A percentile compares a stretch with the other conserved stretches of the same genome.
Evolutionary conservation across 148 eudicot species (phyloP).

Genomic region (Dianthus caryophyllus): DNA sequence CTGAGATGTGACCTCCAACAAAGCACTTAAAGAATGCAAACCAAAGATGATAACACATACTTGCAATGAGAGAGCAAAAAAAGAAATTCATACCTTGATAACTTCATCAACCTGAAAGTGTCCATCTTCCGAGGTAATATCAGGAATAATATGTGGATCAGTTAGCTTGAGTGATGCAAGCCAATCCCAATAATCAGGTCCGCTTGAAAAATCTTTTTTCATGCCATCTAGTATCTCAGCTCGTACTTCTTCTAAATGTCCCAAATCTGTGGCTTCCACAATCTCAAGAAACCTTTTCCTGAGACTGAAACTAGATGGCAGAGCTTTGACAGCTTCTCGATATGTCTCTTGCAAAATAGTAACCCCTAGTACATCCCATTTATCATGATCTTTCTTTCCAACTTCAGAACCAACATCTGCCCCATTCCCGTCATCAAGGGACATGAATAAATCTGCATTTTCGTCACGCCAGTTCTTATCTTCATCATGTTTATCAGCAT

Average conservation of each 20-base stretch:
- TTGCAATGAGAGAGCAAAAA: background rate
- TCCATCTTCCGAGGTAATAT: constrained; percentile 27
- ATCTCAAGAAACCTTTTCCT: constrained; percentile 68
- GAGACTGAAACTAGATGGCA: constrained; percentile 61
- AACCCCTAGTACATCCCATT: constrained; percentile 43
- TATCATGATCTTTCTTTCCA: constrained; percentile 42
- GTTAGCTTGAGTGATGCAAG: constrained; percentile 49
- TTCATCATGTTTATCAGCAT: constrained; percentile 31
- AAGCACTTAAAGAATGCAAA: background rate
- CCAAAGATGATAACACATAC: background rate
- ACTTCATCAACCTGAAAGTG: constrained; percentile 44
- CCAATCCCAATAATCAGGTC: constrained; percentile 81
- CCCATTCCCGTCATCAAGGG: constrained; percentile 41
- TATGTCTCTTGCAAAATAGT: constrained; percentile 57
- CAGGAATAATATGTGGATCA: constrained; percentile 23
- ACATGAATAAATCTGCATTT: constrained; percentile 68
- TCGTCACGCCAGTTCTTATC: constrained; percentile 75
- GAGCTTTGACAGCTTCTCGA: constrained; percentile 56
- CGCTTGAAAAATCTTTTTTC: constrained; percentile 64
- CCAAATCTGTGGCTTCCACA: constrained; percentile 60
- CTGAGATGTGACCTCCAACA: background rate
- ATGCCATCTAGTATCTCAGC: constrained; percentile 61
- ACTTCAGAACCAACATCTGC: constrained; percentile 31
- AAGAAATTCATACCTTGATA: constrained; percentile 41
- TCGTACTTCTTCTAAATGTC: constrained; percentile 65